These are phyloP conservation scores for Brachypodium distachyon DNA, from an alignment of 202 grass and related monocot genomes.

Conservation along the genomic window DNA sequence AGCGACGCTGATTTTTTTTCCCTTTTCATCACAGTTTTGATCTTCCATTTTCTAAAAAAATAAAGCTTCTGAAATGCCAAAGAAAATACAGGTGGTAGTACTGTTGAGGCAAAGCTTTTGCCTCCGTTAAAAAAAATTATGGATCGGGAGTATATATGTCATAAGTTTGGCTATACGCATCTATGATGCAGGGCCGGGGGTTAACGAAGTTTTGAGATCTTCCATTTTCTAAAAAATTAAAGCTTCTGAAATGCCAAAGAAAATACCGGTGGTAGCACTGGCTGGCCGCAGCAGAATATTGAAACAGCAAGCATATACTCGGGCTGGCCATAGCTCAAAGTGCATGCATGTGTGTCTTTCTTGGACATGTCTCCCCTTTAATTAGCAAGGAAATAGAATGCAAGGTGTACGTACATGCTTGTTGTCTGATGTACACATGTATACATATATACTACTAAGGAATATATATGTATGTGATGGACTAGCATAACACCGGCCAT, in stretches of 20 bases:
- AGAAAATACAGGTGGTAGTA: background rate
- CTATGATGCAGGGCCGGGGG: too few species aligned
- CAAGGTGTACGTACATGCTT: background rate
- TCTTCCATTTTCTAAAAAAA: too few species aligned
- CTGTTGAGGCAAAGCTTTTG: too few species aligned
- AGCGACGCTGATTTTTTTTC: too few species aligned
- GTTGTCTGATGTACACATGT: background rate
- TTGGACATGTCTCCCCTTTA: background rate
- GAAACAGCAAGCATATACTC: background rate
- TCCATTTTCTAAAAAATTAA: too few species aligned
- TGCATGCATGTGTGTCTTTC: background rate
- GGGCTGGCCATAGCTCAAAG: background rate
- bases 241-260: background rate
- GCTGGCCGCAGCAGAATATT: background rate
- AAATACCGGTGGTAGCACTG: background rate
- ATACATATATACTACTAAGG: background rate
- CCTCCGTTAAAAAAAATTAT: too few species aligned
- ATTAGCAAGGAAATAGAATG: slow-evolving; percentile 4
- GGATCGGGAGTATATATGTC: too few species aligned
- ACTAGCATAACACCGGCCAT: background rate
- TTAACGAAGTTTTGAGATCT: too few species aligned
- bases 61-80: background rate
- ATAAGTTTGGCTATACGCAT: too few species aligned
- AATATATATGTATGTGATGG: slow-evolving; percentile 17
- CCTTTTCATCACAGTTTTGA: too few species aligned